Percentiles rank a stretch among this genome's conserved stretches.
These are phyloP conservation scores for Oehlia diaphana DNA, from an alignment of 192 early-diverging fungal species.

Conservation along the genomic window DNA sequence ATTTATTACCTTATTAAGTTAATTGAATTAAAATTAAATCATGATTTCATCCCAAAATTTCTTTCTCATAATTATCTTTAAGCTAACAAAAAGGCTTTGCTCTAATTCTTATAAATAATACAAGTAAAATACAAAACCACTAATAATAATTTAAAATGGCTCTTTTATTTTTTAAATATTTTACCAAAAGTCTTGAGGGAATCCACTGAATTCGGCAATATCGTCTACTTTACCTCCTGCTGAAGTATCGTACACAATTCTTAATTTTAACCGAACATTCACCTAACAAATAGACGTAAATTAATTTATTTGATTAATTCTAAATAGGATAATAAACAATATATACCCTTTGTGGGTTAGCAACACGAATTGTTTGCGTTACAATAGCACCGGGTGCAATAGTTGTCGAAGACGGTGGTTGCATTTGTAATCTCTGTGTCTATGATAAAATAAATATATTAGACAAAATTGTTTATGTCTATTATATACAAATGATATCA, in stretches of 20 bases:
- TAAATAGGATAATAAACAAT: background rate
- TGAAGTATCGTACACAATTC: conserved; percentile 51
- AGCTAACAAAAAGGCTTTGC: background rate
- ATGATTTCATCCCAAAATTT: background rate
- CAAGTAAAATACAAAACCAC: background rate
- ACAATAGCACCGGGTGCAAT: conserved; percentile 62
- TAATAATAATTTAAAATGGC: too few relatives aligned
- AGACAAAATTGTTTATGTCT: background rate
- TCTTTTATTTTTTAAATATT: background rate
- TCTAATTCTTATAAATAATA: background rate
- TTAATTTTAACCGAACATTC: conserved; percentile 55
- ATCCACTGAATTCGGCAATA: conserved; percentile 56
- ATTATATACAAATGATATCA: too few relatives aligned
- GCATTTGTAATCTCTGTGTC: conserved; percentile 63
- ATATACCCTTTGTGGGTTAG: conserved; percentile 75
- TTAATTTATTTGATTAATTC: background rate
- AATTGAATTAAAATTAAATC: too few relatives aligned
- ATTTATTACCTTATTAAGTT: background rate
- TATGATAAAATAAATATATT: background rate
- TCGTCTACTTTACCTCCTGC: conserved; percentile 52
- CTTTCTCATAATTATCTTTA: background rate
- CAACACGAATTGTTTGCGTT: conserved; percentile 80
- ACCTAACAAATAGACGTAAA: conserved; percentile 37
- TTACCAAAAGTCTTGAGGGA: conserved; percentile 57
- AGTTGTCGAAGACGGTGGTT: conserved; percentile 68